Base-by-base conservation (phyloP, 78 protist genomes). In the Dictyostelium purpureum region DNA sequence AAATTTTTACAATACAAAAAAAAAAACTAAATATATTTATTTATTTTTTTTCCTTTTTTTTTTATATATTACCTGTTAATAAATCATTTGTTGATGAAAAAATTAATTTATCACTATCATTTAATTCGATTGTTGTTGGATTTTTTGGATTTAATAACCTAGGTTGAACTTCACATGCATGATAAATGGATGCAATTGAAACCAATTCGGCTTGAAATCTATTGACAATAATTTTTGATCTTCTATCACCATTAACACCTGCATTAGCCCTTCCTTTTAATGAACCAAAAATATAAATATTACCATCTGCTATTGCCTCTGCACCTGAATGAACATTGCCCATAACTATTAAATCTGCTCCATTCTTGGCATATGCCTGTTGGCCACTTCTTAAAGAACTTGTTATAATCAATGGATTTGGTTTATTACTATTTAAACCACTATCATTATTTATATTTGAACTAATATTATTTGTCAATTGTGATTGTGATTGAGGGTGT, bases 251-350 rank as follows among this genome's bases (percentile, higher is more conserved):
- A 52, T 26, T n/a, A 3, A 74, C 6, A 24, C 79, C 79, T 45
- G 79, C 79, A 4, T 40, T 5, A 12, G 79, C 79, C 10, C 79
- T 14, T 12, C 79, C 79, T 74, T 74, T 74, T 21, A 74, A 33
- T 28, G 66, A 47, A 31, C 79, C 79, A 49, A 74, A 74, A 31
- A 74, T 74, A 9, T 40, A 52, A 24, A 74, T 74, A 31, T 74
- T 74, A 28, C 61, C 61, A 74, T 74, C 79, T 5, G 79, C 12
- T 31, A 74, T 52, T 33, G 79, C 79, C 28, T 74, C 79, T 31
- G 79, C 79, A n/a, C 79, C 79, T 14, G 56, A 40, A 16, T 43
- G 61, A 47, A 74, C 61, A 74, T 74, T 74, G 6, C 79, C 79
- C 79, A 74, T 74, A 31, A 74, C 45, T 5, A 74, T 74, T 3